Evolutionary conservation across 768 basidiomycete genomes (phyloP).

Genomic region (Trametes cubensis): DNA sequence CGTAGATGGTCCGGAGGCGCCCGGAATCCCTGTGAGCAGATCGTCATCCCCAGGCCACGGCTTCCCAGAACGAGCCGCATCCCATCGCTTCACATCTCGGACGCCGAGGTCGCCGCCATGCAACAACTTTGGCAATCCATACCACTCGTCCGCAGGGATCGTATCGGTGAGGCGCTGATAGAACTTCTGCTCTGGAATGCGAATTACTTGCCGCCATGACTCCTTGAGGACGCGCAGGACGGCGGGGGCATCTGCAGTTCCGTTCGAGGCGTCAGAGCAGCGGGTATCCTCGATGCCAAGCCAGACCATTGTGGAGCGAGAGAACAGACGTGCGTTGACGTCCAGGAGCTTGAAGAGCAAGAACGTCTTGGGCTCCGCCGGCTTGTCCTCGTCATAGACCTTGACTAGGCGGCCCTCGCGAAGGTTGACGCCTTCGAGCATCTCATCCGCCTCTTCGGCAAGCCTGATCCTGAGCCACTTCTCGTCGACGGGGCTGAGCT

Average conservation of each 20-base stretch:
- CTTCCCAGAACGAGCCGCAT: no score
- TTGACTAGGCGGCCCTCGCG: constrained; percentile 7
- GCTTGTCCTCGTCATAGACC: background rate
- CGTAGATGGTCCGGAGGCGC: no score
- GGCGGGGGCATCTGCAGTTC: background rate
- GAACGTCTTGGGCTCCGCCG: background rate
- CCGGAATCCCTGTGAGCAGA: no score
- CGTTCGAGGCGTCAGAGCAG: no score
- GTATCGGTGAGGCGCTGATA: constrained; percentile 4
- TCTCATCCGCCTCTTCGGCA: background rate
- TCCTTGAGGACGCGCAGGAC: constrained; percentile 15
- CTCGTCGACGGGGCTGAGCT: background rate
- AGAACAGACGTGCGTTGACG: constrained; percentile 19
- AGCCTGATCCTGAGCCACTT: constrained; percentile 6
- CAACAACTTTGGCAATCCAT: background rate
- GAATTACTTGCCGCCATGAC: constrained; percentile 16
- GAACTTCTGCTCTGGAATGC: constrained; percentile 9
- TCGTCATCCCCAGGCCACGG: no score
- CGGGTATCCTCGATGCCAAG: constrained; percentile 11
- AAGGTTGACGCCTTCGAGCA: background rate
- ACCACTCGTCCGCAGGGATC: background rate
- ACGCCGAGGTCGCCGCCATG: background rate
- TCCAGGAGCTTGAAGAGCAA: constrained; percentile 9
- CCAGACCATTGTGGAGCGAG: constrained; percentile 21
- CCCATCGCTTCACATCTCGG: background rate